Conservation (phyloP, 345 rosid genomes). For the Sisymbrium altissimum region DNA sequence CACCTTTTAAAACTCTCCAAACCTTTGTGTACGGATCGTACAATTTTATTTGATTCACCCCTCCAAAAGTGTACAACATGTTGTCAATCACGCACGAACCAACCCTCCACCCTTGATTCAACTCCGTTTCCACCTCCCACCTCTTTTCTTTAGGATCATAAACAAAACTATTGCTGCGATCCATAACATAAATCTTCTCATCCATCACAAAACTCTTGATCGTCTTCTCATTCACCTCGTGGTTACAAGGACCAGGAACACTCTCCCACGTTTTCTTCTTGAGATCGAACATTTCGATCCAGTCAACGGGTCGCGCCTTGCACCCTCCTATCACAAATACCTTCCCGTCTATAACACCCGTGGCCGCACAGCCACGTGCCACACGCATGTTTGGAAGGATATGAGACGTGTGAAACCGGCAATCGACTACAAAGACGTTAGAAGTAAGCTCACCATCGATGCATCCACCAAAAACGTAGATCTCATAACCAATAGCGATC, state of each 20-base stretch:
- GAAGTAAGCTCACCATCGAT: neutral
- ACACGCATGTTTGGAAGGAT: neutral
- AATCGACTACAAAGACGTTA: neutral
- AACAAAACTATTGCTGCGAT: neutral
- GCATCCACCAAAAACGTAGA: slow-evolving; percentile 6
- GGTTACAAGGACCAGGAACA: neutral
- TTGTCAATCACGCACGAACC: slow-evolving; percentile 61
- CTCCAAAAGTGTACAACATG: slow-evolving; percentile 58
- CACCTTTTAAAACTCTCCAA: slow-evolving; percentile 49
- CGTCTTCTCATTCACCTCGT: neutral
- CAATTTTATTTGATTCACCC: slow-evolving; percentile 54
- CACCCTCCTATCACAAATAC: slow-evolving; percentile 74
- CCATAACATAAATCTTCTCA: slow-evolving; percentile 3
- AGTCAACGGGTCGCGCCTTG: slow-evolving; percentile 42
- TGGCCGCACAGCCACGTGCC: neutral
- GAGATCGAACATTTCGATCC: slow-evolving; percentile 53
- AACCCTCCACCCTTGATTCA: slow-evolving; percentile 59
- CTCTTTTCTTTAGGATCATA: slow-evolving; percentile 41
- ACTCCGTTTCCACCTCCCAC: slow-evolving; percentile 42
- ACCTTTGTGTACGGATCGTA: slow-evolving; percentile 36
- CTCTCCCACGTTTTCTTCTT: slow-evolving; percentile 37
- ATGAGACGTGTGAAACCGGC: neutral
- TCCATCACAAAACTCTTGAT: slow-evolving; percentile 3
- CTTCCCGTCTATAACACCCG: slow-evolving; percentile 44
- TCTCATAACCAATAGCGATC: neutral